A percentile compares a stretch with the other conserved stretches of the same genome.
These are phyloP conservation scores for Coemansia furcata DNA, from an alignment of 192 early-diverging fungal species.

Conservation along the genomic window DNA sequence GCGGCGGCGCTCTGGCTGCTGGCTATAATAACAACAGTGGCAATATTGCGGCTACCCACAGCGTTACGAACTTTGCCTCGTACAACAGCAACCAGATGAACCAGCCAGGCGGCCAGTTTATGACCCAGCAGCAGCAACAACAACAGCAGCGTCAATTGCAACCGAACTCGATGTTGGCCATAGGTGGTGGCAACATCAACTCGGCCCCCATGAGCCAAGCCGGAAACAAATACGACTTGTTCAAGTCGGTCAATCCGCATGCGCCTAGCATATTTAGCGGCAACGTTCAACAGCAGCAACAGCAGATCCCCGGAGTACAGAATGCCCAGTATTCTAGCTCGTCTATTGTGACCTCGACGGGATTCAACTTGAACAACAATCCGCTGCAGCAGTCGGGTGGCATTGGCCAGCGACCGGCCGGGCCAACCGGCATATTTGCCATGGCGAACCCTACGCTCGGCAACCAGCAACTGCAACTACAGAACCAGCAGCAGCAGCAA, in stretches of 20 bases:
- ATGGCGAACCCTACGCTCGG: constrained; percentile 40
- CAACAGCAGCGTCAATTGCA: constrained; percentile 15
- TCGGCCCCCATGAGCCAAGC: not conserved
- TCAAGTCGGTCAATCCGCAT: constrained; percentile 45
- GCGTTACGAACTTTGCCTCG: constrained; percentile 32
- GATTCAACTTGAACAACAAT: constrained; percentile 8
- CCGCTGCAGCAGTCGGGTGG: not conserved
- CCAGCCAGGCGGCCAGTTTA: constrained; percentile 5
- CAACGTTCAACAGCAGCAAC: constrained; percentile 19
- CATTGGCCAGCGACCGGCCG: constrained; percentile 1
- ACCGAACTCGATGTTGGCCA: constrained; percentile 3
- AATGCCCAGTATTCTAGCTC: constrained; percentile 12
- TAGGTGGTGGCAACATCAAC: constrained; percentile 6
- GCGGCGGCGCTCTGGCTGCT: not conserved
- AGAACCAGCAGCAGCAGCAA: constrained; percentile 14
- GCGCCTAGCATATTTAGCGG: constrained; percentile 35
- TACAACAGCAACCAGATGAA: constrained; percentile 14
- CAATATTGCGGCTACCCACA: constrained; percentile 27
- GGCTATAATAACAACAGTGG: constrained; percentile 9
- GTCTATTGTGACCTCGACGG: constrained; percentile 8
- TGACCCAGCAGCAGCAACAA: constrained; percentile 21
- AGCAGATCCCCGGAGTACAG: constrained; percentile 10
- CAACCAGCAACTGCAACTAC: constrained; percentile 20
- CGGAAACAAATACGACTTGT: constrained; percentile 38
- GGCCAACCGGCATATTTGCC: constrained; percentile 39